These are phyloP conservation scores for Neurospora sp. DNA, from an alignment of 495 filamentous ascomycete species.

Conservation along the genomic window DNA sequence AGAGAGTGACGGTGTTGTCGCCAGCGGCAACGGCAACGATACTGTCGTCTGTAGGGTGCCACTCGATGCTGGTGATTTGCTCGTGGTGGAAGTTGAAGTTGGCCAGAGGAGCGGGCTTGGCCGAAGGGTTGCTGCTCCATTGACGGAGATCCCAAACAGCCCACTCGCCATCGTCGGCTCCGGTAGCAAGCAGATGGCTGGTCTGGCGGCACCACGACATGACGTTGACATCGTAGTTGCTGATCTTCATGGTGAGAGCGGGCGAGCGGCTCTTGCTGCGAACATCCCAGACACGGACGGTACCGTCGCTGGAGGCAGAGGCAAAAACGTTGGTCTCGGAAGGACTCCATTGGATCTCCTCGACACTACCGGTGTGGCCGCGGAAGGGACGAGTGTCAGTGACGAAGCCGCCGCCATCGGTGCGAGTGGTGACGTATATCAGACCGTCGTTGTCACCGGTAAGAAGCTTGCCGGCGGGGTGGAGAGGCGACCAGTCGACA, in stretches of 20 bases:
- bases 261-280: slow-evolving; percentile 78
- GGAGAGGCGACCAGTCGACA: slow-evolving; percentile 80
- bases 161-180: slow-evolving; percentile 90
- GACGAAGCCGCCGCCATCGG: slow-evolving; percentile 77
- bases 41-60: slow-evolving; percentile 93
- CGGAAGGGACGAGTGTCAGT: slow-evolving; percentile 71
- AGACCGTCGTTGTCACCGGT: slow-evolving; percentile 85
- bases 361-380: slow-evolving; percentile 75
- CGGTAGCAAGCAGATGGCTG: slow-evolving; percentile 79
- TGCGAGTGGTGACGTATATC: slow-evolving; percentile 79
- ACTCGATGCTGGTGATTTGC: slow-evolving; percentile 91
- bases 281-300: slow-evolving; percentile 90
- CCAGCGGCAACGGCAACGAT: slow-evolving; percentile 87
- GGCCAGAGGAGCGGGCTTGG: slow-evolving; percentile 62
- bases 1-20: slow-evolving; percentile 88
- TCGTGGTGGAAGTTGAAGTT: slow-evolving; percentile 90
- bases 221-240: slow-evolving; percentile 83
- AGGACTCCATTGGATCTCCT: slow-evolving; percentile 95
- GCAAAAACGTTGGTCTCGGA: slow-evolving; percentile 86
- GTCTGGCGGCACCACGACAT: slow-evolving; percentile 87
- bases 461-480: slow-evolving; percentile 65
- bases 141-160: slow-evolving; percentile 92
- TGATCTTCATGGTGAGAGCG: slow-evolving; percentile 76
- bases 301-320: slow-evolving; percentile 85
- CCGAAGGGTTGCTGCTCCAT: slow-evolving; percentile 59